Base-by-base conservation (phyloP, 192 early-diverging fungal species). In the Phycomyces blakesleeanus region DNA sequence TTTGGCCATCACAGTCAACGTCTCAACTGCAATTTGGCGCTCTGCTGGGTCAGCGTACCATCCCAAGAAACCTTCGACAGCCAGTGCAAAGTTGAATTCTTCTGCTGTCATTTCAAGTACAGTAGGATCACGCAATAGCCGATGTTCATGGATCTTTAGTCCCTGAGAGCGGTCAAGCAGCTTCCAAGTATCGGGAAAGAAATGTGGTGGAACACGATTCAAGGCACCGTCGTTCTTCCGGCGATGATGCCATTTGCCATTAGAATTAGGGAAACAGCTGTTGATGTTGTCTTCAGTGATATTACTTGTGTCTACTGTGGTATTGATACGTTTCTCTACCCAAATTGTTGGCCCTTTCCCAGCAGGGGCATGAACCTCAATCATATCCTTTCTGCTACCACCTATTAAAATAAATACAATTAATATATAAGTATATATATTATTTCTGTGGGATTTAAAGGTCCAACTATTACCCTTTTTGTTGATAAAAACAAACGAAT, bases 211-310 rank as follows among this genome's bases (percentile, higher is more conserved):
- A 0, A 92, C 89, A 20, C 92, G 76, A 72, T 92, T 91, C 39
- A 93, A 66, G 0, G 92, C 86, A 12, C 92, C 92, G 68, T 93
- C 92, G 63, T 91, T 91, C 61, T 86, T 87, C 51, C 92, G 77
- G 26, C 89, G 79, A 5, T 88, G 71, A 57, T 89, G 61, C 89
- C 89, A 91, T 26, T 81, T 64, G 34, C 83, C 81, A 14, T 81
- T 75, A 5, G 81, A 64, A 61, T 77, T 70, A 24, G 80, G 79
- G 8, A 83, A 72, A 74, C 66, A 81, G 0, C 63, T 64, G 0
- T 76, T 61, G 20, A 77, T 72, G 25, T 72, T 69, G 7, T 75
- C 67, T 22, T 64, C 64, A 11, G 74, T 66, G 67, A 69, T 63
- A 57, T 85, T 65, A 74, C 77, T 61, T 73, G 74, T 59, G 58